These are phyloP conservation scores for Tetrapisispora fleetii DNA, from an alignment of 805 yeast species.

Conservation along the genomic window DNA sequence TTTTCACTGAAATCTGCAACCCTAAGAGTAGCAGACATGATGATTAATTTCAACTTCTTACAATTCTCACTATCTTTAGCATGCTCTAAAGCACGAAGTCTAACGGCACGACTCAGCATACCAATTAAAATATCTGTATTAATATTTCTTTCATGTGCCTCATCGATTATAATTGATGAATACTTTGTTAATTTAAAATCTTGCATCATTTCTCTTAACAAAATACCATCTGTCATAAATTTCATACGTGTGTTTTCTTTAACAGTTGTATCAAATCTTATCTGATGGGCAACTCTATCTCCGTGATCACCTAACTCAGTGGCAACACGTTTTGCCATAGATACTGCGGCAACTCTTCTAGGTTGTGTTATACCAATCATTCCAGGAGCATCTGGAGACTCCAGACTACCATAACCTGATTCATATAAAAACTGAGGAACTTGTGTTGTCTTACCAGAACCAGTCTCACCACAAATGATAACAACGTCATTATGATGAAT, in stretches of 20 bases:
- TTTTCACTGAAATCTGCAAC: constrained; percentile 91
- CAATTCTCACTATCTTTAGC: constrained; percentile 36
- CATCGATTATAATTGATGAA: constrained; percentile 84
- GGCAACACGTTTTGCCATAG: constrained; percentile 77
- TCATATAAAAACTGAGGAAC: constrained; percentile 89
- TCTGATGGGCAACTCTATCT: constrained; percentile 65
- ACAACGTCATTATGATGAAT: constrained; percentile 85
- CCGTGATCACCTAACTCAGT: constrained; percentile 66
- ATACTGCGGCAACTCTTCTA: constrained; percentile 86
- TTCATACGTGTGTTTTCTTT: constrained; percentile 61
- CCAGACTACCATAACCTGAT: constrained; percentile 69
- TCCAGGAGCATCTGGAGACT: constrained; percentile 61
- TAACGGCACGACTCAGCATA: constrained; percentile 78
- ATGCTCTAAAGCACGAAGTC: constrained; percentile 51
- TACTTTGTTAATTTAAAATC: constrained; percentile 76
- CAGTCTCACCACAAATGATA: constrained; percentile 94
- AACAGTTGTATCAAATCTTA: constrained; percentile 66
- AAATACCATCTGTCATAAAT: constrained; percentile 92
- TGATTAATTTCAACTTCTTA: constrained; percentile 67
- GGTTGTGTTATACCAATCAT: constrained; percentile 97
- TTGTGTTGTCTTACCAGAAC: constrained; percentile 97
- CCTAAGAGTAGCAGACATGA: constrained; percentile 95
- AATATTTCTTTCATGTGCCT: constrained; percentile 94
- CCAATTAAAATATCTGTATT: constrained; percentile 96
- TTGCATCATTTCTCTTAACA: constrained; percentile 83